Conservation (phyloP, 345 rosid species). For the Populus alba region DNA sequence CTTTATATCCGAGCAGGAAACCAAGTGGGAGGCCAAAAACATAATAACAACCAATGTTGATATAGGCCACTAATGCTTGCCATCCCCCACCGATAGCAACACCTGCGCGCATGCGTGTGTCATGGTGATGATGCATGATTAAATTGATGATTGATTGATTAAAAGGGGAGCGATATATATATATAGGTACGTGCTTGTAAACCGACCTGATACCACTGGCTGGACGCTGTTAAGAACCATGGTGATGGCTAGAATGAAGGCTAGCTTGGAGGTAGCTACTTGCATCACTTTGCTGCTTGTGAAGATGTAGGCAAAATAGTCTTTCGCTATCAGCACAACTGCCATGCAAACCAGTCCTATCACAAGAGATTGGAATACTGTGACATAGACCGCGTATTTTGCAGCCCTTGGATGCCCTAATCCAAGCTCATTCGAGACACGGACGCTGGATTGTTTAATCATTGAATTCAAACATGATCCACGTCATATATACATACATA, state of each 20-base stretch:
- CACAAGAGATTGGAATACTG: slow-evolving; percentile 51
- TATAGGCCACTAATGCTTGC: slow-evolving; percentile 80
- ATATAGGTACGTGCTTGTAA: too few relatives aligned
- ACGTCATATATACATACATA: too few relatives aligned
- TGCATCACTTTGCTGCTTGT: slow-evolving; percentile 54
- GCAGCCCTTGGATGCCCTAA: slow-evolving; percentile 65
- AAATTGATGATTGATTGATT: too few relatives aligned
- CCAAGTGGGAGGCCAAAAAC: slow-evolving; percentile 78
- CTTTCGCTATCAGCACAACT: slow-evolving; percentile 42
- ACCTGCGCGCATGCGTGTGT: slow-evolving; percentile 33
- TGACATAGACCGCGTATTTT: slow-evolving; percentile 65
- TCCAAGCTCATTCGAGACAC: slow-evolving; percentile 83
- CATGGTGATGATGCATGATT: too few relatives aligned
- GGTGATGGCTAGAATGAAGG: slow-evolving; percentile 66
- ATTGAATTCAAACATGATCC: too few relatives aligned
- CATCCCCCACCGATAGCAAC: slow-evolving; percentile 90
- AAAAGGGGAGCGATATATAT: too few relatives aligned
- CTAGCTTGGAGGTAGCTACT: slow-evolving; percentile 51
- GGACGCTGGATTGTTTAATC: slow-evolving; percentile 42
- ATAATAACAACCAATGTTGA: slow-evolving; percentile 71
- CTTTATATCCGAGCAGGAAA: slow-evolving; percentile 60
- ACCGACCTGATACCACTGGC: slow-evolving; percentile 73
- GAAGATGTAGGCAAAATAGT: slow-evolving; percentile 58
- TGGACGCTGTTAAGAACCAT: slow-evolving; percentile 87
- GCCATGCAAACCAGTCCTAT: slow-evolving; percentile 67